Evolutionary conservation across 2,329 filamentous ascomycete species (phyloP), one percentile per base, ranked within the genome.

Genomic region (Clonostachys chloroleuca): DNA sequence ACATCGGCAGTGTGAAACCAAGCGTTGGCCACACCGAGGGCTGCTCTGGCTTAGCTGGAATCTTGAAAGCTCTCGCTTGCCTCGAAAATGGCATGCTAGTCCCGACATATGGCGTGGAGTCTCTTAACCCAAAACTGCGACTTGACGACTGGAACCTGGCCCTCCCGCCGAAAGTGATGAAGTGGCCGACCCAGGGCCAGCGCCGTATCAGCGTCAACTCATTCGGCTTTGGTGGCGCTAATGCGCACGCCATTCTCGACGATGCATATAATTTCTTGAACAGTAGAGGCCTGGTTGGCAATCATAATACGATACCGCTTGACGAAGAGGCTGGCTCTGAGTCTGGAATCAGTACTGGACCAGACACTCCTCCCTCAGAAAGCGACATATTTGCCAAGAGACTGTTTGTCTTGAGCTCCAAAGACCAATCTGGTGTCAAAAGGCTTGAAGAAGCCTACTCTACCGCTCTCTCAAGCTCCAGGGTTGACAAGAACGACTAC

Each of bases 211-310:
- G 49, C 41, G 47, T 56, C 16, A 56, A 56, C 47, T 51, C 46
- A 1, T 56, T 56, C 14, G 54, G 54, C 1, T 55, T 51, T 18
- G 54, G 54, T 8, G 54, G 54, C 24, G 49, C 54, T n/a, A 56
- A 56, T 40, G 50, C 52, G 4, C 54, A 56, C 30, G 47, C 45
- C n/a, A 49, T 56, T 36, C 50, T 80, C 42, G 75, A 80, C 40
- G 73, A 75, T 46, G 70, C 70, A 4, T 60, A 66, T 3, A 59
- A 62, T 16, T 74, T 72, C 45, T 54, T 75, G 6, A 51, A 57
- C 5, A 55, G 61, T 34, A 59, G 60, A n/a, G 58, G 58, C 2
- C 45, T 74, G 24, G 41, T 49, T 5, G 67, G 62, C 6, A 65
- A 69, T 12, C 66, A 73, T 48, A 69, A 45, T 16, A 37, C 24